Percentiles rank a stretch among this genome's conserved stretches.
These are phyloP conservation scores for Cornus kousa DNA, from an alignment of 148 eudicot genomes.

Conservation along the genomic window DNA sequence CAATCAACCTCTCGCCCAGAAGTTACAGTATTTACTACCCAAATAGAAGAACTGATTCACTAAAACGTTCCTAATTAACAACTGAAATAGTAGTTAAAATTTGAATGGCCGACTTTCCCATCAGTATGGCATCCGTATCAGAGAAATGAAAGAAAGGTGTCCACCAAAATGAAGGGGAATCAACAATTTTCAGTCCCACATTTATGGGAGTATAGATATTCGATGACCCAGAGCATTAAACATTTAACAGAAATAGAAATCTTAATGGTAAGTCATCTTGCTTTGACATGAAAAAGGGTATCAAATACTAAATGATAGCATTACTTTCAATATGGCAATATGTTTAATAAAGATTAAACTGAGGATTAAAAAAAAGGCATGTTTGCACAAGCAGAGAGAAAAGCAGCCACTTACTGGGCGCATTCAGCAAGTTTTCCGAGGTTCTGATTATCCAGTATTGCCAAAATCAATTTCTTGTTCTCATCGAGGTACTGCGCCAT, in stretches of 20 bases:
- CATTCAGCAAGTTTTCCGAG: constrained; percentile 96
- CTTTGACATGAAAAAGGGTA: no score
- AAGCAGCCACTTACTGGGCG: constrained; percentile 76
- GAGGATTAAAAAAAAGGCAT: neutral
- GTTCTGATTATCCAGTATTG: constrained; percentile 93
- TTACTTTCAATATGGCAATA: neutral
- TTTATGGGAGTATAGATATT: no score
- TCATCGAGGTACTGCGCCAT: constrained; percentile 87
- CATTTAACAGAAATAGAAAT: no score
- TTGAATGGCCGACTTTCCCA: neutral
- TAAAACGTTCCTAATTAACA: no score
- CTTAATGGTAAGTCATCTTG: no score
- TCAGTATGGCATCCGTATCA: neutral
- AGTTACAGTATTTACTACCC: neutral
- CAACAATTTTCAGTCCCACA: neutral
- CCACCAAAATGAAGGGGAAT: neutral
- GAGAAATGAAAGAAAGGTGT: no score
- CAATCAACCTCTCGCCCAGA: neutral
- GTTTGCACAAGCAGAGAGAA: neutral
- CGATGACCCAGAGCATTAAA: no score
- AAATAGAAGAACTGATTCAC: neutral
- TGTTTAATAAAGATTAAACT: neutral
- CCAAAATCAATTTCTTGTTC: constrained; percentile 91
- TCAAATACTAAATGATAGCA: no score
- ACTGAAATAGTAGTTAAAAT: neutral